Evolutionary conservation across 345 rosid genomes (phyloP).

Genomic region (Pistacia integerrima): DNA sequence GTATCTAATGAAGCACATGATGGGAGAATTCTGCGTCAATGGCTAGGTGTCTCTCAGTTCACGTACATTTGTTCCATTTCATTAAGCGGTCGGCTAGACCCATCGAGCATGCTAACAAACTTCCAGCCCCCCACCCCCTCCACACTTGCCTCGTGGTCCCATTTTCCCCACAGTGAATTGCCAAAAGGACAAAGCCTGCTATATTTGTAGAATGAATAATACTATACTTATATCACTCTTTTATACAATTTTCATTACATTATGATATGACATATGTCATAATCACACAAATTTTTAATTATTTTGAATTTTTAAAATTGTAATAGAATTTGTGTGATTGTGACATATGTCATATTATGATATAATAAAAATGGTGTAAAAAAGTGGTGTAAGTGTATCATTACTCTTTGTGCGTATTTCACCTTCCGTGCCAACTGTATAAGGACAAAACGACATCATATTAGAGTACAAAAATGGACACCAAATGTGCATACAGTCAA

Average conservation of each 20-base stretch:
- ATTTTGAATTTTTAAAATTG: too few relatives aligned
- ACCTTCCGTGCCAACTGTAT: slow-evolving; percentile 75
- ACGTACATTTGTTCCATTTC: slow-evolving; percentile 84
- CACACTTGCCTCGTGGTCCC: slow-evolving; percentile 78
- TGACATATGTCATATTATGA: too few relatives aligned
- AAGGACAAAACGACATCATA: slow-evolving; percentile 6
- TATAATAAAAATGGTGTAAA: too few relatives aligned
- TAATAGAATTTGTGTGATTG: too few relatives aligned
- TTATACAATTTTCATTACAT: too few relatives aligned
- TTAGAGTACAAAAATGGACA: neutral
- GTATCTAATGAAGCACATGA: slow-evolving; percentile 30
- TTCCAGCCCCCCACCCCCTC: slow-evolving; percentile 94
- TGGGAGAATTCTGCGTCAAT: slow-evolving; percentile 75
- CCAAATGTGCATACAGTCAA: too few relatives aligned
- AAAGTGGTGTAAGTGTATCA: too few relatives aligned
- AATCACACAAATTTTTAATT: too few relatives aligned
- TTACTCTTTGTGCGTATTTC: slow-evolving; percentile 31
- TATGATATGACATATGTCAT: too few relatives aligned
- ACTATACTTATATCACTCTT: too few relatives aligned
- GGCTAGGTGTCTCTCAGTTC: slow-evolving; percentile 81
- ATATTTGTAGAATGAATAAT: slow-evolving; percentile 50
- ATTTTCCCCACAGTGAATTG: slow-evolving; percentile 81
- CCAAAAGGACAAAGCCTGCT: slow-evolving; percentile 86
- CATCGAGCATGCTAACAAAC: slow-evolving; percentile 88
- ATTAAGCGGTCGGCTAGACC: slow-evolving; percentile 81